phyloP scores from a whole-genome alignment of 208 protist genomes.

The Crithidia expoeki region DNA sequence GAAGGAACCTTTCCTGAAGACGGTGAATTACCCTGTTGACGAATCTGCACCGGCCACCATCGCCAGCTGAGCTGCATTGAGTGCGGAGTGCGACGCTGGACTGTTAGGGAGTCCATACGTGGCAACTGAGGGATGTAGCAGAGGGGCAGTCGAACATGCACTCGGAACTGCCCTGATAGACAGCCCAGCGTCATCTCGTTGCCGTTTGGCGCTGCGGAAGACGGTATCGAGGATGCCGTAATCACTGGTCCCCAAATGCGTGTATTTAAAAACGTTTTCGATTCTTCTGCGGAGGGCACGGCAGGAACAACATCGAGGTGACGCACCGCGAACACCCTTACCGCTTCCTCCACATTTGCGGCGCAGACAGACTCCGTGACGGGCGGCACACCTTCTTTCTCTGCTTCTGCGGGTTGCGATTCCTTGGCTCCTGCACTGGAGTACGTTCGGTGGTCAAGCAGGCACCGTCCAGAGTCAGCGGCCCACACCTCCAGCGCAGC shows the following conservation, averaged over 20 bases:
- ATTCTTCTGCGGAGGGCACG: neutral
- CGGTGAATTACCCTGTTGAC: neutral
- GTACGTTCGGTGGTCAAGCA: neutral
- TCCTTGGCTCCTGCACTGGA: neutral
- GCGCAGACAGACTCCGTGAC: neutral
- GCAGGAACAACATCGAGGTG: neutral
- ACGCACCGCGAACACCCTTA: constrained; percentile 15
- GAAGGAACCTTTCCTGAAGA: neutral
- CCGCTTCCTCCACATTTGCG: constrained; percentile 8
- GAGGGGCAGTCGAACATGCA: constrained; percentile 1
- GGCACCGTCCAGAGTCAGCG: neutral
- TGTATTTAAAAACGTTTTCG: neutral
- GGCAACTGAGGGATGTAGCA: constrained; percentile 16
- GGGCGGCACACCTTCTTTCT: neutral
- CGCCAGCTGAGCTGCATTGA: constrained; percentile 21
- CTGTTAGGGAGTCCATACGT: neutral
- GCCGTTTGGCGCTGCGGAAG: neutral
- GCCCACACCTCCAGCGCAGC: constrained; percentile 9
- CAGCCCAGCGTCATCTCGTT: neutral
- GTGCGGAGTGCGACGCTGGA: constrained; percentile 11
- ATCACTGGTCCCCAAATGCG: constrained; percentile 10
- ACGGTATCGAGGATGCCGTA: neutral
- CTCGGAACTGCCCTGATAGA: neutral
- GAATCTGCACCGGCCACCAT: constrained; percentile 3
- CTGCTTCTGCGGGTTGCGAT: neutral